A percentile compares a stretch with the other conserved stretches of the same genome.
Evolutionary conservation across 140 eudicot genomes (phyloP).

Genomic region (Erigeron philadelphicus): DNA sequence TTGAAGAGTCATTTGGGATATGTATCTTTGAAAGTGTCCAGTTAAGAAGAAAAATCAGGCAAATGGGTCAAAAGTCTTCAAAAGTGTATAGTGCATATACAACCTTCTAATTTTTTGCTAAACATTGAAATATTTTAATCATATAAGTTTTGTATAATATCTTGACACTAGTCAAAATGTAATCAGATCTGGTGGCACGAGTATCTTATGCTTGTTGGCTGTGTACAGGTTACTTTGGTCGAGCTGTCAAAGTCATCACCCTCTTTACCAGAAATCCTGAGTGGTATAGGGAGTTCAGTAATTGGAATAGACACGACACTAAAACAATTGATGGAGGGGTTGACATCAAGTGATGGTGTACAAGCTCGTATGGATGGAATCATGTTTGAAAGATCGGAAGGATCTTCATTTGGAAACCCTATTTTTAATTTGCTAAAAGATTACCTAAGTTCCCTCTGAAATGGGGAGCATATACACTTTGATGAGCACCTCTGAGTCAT

Average conservation of each 20-base stretch:
- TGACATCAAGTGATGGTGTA: conserved; percentile 50
- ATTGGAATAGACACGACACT: conserved; percentile 50
- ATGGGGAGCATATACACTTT: background rate
- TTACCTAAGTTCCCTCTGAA: conserved; percentile 47
- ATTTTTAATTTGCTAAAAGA: conserved; percentile 44
- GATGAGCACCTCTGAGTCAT: background rate
- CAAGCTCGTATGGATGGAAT: conserved; percentile 83
- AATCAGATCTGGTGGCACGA: background rate
- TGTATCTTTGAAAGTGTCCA: too few relatives aligned
- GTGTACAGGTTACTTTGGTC: conserved; percentile 59
- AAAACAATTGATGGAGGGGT: conserved; percentile 41
- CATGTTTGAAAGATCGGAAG: conserved; percentile 48
- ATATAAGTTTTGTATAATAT: too few relatives aligned
- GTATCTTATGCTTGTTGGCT: background rate
- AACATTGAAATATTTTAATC: too few relatives aligned
- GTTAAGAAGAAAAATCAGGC: too few relatives aligned
- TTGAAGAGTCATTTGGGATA: too few relatives aligned
- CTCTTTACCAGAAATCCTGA: conserved; percentile 50
- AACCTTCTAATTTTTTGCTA: too few relatives aligned
- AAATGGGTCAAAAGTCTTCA: too few relatives aligned
- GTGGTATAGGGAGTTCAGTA: conserved; percentile 49
- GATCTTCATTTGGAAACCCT: conserved; percentile 37
- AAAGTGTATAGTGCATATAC: too few relatives aligned
- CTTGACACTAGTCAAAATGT: too few relatives aligned
- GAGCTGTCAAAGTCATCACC: conserved; percentile 66